Evolutionary conservation across 2,329 filamentous ascomycete species (phyloP).

Genomic region (Podosphaera xanthii): DNA sequence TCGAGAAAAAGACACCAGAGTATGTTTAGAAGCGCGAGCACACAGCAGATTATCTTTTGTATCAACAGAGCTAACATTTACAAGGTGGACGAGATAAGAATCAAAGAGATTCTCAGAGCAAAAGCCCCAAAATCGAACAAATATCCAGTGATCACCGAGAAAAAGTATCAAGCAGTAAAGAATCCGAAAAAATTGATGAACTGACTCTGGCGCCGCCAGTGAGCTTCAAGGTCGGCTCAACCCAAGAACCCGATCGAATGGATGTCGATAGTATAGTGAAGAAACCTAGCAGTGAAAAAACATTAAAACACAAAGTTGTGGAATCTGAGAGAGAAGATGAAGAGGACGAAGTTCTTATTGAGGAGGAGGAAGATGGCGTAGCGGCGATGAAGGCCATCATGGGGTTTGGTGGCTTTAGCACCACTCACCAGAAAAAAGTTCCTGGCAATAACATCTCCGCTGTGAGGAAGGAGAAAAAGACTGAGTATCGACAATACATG

Average conservation of each 20-base stretch:
- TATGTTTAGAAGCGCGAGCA: background rate
- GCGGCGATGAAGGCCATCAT: conserved; percentile 64
- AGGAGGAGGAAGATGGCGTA: conserved; percentile 41
- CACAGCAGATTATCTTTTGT: background rate
- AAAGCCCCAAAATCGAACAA: conserved; percentile 5
- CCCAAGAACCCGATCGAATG: conserved; percentile 14
- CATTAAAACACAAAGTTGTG: conserved; percentile 7
- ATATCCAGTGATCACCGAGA: conserved; percentile 2
- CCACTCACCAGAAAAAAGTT: conserved; percentile 75
- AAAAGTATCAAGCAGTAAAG: background rate
- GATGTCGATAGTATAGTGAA: conserved; percentile 12
- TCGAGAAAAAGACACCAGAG: background rate
- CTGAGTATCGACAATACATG: conserved; percentile 93
- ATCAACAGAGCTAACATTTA: background rate
- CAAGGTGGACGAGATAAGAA: conserved; percentile 3
- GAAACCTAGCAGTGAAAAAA: conserved; percentile 10
- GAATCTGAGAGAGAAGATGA: conserved; percentile 20
- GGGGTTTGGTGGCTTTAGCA: conserved; percentile 71
- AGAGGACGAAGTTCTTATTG: conserved; percentile 27
- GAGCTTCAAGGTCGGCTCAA: conserved; percentile 12
- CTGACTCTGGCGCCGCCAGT: conserved; percentile 14
- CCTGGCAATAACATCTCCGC: conserved; percentile 66
- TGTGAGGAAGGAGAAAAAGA: conserved; percentile 81
- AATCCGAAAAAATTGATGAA: conserved; percentile 7
- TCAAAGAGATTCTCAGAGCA: conserved; percentile 5